Evolutionary conservation across 768 basidiomycete genomes (phyloP), one percentile per base, ranked within the genome.

Genomic region (Boletellus ananas): DNA sequence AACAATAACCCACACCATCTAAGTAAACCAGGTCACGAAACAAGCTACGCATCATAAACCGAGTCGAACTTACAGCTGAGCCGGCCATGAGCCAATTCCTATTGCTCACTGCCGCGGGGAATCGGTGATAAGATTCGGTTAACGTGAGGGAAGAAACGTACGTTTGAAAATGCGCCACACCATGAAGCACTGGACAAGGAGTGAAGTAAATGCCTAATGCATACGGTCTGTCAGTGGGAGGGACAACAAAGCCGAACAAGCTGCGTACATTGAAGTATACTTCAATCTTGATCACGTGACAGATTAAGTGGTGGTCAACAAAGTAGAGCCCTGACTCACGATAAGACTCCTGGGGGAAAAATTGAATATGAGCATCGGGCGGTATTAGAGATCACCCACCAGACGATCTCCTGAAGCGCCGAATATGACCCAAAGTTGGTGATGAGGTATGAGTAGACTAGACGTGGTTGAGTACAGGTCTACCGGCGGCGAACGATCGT

Each of bases 181-280:
- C 51, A 81, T 71, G 64, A 81, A 83, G 34, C 76, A 72, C 65
- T 83, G 82, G 6, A 82, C 80, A 18, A 80, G 61, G 36, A 73
- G 65, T 6, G 73, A 77, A 12, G 77, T 80, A 17, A 79, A 59
- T 27, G 71, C 56, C 63, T 64, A 31, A 12, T 4, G 33, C 14
- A 14, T 7, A 18, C 38, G 21, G 44, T 63, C 29, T 57, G 33
- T 7, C 14, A 39, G 29, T 11, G 23, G 23, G 36, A 17, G 13
- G 16, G 13, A 14, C 21, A 23, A 10, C 13, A n/a, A 23, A 48
- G 16, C 8, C 0, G 16, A 49, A 27, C 3, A 8, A 40, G 2
- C 12, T 3, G 21, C 57, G 9, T 50, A 64, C 79, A 59, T 78
- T 80, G 59, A 79, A 78, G 18, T 79, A 58, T 12, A 79, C 72